Percentiles rank a stretch among this genome's conserved stretches.
Conservation (phyloP, 495 filamentous ascomycete genomes). For the Penicillium longicatenatum region DNA sequence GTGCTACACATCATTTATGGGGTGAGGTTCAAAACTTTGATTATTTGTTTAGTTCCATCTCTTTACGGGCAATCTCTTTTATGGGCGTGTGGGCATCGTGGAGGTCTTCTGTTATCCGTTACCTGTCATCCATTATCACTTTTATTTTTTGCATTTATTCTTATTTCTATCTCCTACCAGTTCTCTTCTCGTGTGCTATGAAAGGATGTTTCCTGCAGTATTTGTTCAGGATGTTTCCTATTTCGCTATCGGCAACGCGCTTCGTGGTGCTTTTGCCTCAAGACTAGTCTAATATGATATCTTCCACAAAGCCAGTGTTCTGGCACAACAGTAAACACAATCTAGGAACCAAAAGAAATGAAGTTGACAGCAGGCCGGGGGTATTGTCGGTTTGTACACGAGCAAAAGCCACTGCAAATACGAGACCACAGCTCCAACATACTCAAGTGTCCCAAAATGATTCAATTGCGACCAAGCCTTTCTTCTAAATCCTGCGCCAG, state of each 20-base stretch:
- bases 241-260: constrained; percentile 14
- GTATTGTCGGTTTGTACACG: constrained; percentile 18
- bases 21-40: too few species aligned
- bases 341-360: constrained; percentile 16
- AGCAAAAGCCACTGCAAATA: neutral
- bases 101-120: neutral
- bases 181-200: constrained; percentile 8
- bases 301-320: constrained; percentile 8
- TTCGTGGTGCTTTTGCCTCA: neutral
- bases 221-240: constrained; percentile 22
- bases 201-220: constrained; percentile 17
- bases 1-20: too few species aligned
- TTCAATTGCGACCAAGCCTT: constrained; percentile 73
- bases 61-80: too few species aligned
- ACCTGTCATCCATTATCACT: neutral
- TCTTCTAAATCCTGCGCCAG: constrained; percentile 83
- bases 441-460: neutral
- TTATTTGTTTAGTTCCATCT: neutral
- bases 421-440: neutral
- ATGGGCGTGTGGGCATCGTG: neutral
- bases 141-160: neutral
- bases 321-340: constrained; percentile 4
- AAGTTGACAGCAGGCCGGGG: constrained; percentile 1
- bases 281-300: constrained; percentile 17
- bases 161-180: neutral